Conservation (phyloP, 768 basidiomycete genomes). For the Mycena belliarum region DNA sequence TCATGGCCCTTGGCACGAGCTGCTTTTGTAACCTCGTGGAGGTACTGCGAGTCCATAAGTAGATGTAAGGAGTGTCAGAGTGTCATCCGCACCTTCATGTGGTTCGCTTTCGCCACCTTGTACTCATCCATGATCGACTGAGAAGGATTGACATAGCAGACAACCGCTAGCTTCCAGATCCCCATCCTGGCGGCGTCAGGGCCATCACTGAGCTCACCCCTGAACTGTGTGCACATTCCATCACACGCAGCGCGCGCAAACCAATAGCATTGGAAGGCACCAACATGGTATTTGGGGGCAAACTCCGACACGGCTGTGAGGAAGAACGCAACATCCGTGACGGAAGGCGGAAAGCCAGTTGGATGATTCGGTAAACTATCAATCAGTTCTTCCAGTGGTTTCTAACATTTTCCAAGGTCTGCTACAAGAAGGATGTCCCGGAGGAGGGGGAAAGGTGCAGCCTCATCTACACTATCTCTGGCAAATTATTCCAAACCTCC, state of each 20-base stretch:
- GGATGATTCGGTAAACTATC: background rate
- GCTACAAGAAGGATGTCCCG: background rate
- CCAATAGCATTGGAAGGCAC: slow-evolving; percentile 6
- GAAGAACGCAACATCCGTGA: background rate
- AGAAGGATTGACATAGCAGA: slow-evolving; percentile 3
- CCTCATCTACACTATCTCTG: no score
- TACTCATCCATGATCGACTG: slow-evolving; percentile 1
- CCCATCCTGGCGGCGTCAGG: background rate
- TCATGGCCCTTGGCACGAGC: background rate
- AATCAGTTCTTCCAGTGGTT: background rate
- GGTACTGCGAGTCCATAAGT: background rate
- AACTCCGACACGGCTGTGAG: background rate
- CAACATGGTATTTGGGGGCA: slow-evolving; percentile 3
- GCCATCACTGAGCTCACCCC: background rate
- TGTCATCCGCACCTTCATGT: background rate
- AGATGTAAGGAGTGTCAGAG: background rate
- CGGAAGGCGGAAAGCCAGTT: background rate
- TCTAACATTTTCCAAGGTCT: background rate
- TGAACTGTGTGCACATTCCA: background rate
- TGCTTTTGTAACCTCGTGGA: background rate
- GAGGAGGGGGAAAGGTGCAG: no score
- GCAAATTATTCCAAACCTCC: no score
- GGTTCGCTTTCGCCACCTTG: background rate
- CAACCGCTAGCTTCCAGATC: background rate
- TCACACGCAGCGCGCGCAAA: slow-evolving; percentile 12